Conservation (phyloP, 2,329 filamentous ascomycete genomes). For the Colletotrichum shisoi region DNA sequence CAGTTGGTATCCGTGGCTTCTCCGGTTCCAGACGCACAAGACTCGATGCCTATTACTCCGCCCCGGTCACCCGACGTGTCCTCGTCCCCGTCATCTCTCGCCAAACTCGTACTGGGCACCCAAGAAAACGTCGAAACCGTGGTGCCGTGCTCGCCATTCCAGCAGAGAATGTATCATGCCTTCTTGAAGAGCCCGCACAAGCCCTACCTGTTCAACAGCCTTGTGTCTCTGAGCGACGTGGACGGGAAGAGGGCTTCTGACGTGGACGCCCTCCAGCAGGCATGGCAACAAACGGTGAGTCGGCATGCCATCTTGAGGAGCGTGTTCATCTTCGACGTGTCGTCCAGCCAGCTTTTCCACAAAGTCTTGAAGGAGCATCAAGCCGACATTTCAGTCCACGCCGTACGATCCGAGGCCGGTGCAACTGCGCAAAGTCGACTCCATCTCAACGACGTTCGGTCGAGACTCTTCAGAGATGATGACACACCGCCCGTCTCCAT, state of each 20-base stretch:
- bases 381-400: not conserved
- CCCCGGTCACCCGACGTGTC: not conserved
- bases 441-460: constrained; percentile 5
- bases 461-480: constrained; percentile 6
- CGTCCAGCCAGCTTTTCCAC: constrained; percentile 46
- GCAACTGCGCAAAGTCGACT: not conserved
- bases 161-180: constrained; percentile 62
- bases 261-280: constrained; percentile 55
- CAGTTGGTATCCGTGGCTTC: not conserved
- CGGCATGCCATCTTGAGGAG: constrained; percentile 71
- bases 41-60: not conserved
- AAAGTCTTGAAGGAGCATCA: constrained; percentile 46
- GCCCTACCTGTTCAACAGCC: constrained; percentile 53
- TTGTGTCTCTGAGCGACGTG: constrained; percentile 44
- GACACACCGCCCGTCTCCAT: constrained; percentile 2
- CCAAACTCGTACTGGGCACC: not conserved
- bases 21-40: fast-evolving
- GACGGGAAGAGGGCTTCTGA: constrained; percentile 43
- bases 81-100: not conserved
- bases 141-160: constrained; percentile 60
- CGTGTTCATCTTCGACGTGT: constrained; percentile 61
- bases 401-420: constrained; percentile 1
- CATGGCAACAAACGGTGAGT: constrained; percentile 64
- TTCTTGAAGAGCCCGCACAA: constrained; percentile 10
- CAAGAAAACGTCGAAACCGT: constrained; percentile 40